phyloP scores from a whole-genome alignment of 1,284 basidiomycete species.

The Boletus smithii region DNA sequence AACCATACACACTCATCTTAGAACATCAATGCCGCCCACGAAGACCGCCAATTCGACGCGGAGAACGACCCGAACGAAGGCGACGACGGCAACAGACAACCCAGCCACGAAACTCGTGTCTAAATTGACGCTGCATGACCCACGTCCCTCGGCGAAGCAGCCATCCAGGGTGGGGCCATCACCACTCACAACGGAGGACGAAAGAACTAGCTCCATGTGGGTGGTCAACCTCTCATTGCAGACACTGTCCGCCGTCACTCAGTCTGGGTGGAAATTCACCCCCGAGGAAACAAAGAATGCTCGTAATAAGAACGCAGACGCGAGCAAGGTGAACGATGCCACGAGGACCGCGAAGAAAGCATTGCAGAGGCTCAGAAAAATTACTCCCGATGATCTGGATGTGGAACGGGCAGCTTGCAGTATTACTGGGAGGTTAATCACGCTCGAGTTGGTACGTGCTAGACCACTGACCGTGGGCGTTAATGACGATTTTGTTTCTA shows the following conservation, averaged over 20 bases:
- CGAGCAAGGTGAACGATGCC: conserved; percentile 36
- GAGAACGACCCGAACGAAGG: conserved; percentile 17
- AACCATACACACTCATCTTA: no score
- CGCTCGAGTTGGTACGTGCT: conserved; percentile 60
- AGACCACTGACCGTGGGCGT: not conserved
- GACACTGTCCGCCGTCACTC: conserved; percentile 46
- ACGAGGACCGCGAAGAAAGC: conserved; percentile 36
- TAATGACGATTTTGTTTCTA: conserved; percentile 27
- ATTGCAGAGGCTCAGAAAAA: conserved; percentile 44
- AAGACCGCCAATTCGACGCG: conserved; percentile 9
- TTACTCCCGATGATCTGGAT: conserved; percentile 51
- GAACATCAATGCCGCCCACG: conserved; percentile 11
- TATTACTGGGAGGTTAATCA: conserved; percentile 59
- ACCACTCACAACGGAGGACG: conserved; percentile 23
- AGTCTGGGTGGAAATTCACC: conserved; percentile 55
- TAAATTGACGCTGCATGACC: conserved; percentile 3
- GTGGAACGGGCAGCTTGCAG: conserved; percentile 69
- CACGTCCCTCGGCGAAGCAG: conserved; percentile 5
- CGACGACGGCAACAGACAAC: conserved; percentile 1
- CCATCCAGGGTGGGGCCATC: not conserved
- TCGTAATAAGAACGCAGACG: conserved; percentile 28
- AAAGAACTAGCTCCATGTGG: conserved; percentile 48
- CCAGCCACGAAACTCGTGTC: conserved; percentile 9
- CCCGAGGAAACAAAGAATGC: conserved; percentile 15
- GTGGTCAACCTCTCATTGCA: conserved; percentile 61